Base-by-base conservation (phyloP, 805 yeast species). In the Suhomyces sp. region DNA sequence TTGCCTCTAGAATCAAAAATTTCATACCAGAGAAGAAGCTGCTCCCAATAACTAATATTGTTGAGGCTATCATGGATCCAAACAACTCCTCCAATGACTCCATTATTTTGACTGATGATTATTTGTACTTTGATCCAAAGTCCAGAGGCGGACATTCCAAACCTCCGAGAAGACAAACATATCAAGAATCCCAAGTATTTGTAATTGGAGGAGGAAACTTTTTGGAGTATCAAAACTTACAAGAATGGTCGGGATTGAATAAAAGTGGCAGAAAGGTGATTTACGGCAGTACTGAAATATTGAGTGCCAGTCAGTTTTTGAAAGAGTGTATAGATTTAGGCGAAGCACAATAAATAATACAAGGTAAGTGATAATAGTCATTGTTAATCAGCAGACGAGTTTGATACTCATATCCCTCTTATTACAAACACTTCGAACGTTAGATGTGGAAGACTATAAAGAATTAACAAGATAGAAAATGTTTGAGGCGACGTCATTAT, bases 161-260 rank as follows among this genome's bases (percentile, higher is more conserved):
- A 60, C 93, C 92, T 35, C 97, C 97, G 37, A 87, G 84, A 67
- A 83, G 96, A 63, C 88, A 86, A 58, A 75, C 85, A 9, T 90
- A 89, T 67, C 84, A 83, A 53, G 94, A 90, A 58, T 83, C 96
- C 1, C 73, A 89, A 47, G 96, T 94, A 19, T 94, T 94, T 67
- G 89, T 92, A 48, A 92, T 94, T 51, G 99, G 99, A 22, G 99
- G 99, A 33, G 98, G 98, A 46, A 92, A 89, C 68, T 94, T 91
- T 66, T 73, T 89, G 56, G 99, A 94, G 72, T 94, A 93, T 66
- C 96, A 92, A 53, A 93, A 93, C 63, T 79, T 94, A 63, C 96
- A 89, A 68, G 97, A 92, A 67, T 92, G 97, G 96, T 82, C 83
- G 0, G 52, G 49, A 22, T 63, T 58, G 44, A 69, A 63, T 48